phyloP scores from a whole-genome alignment of 1,139 yeast genomes.

The Candida sp. region DNA sequence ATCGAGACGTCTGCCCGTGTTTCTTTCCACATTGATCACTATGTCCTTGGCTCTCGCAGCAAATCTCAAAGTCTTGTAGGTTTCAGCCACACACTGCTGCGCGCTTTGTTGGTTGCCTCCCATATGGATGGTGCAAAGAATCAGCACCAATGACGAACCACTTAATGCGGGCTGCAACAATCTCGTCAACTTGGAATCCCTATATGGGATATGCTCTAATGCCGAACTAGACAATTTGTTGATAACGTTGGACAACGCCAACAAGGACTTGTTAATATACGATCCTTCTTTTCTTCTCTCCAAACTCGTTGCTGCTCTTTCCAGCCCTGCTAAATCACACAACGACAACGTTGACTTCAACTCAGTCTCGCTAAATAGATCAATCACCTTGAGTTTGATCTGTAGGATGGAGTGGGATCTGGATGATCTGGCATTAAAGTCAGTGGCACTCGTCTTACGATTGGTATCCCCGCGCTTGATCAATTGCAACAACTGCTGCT shows the following conservation, averaged over 20 bases:
- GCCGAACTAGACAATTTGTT: constrained; percentile 63
- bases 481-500: constrained; percentile 62
- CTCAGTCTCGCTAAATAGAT: constrained; percentile 42
- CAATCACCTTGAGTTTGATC: constrained; percentile 56
- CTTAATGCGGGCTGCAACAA: constrained; percentile 90
- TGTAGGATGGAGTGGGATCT: constrained; percentile 94
- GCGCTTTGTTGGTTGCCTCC: constrained; percentile 40
- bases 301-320: constrained; percentile 80
- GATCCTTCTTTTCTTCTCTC: constrained; percentile 94
- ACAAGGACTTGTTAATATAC: constrained; percentile 84
- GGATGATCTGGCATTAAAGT: constrained; percentile 83
- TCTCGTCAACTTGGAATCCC: constrained; percentile 92
- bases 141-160: constrained; percentile 85
- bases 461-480: constrained; percentile 74
- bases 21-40: constrained; percentile 67
- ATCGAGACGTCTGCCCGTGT: constrained; percentile 33
- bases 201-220: constrained; percentile 77
- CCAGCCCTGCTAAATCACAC: constrained; percentile 97
- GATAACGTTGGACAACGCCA: constrained; percentile 90
- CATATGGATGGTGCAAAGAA: constrained; percentile 83
- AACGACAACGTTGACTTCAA: constrained; percentile 72
- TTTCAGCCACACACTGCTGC: constrained; percentile 64
- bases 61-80: constrained; percentile 85
- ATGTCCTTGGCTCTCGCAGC: constrained; percentile 95
- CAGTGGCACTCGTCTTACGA: constrained; percentile 88